Base-by-base conservation (phyloP, 345 rosid species). In the Dimocarpus longan region DNA sequence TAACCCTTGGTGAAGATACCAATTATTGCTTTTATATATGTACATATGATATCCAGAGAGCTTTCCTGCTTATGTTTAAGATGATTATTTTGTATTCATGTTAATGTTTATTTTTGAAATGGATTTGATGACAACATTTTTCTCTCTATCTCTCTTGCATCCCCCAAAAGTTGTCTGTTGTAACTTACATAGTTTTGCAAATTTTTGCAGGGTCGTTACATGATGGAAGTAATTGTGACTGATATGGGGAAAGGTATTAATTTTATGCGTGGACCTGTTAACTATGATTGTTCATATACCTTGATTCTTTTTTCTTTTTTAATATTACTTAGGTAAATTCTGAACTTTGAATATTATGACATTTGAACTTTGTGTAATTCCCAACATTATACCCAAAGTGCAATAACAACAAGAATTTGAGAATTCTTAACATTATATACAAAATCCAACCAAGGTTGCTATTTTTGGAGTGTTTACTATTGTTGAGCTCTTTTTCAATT, bases 191-290 rank as follows among this genome's bases (percentile, higher is more conserved):
- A 37, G 46, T 46, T 77, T 78, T 76, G 76, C 63, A 76, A 73
- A 74, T 75, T 48, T 82, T 39, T 66, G n/a, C 92, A 95, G 99
- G 95, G 90, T 54, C 81, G 85, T 79, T 91, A 74, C 79, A 48
- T 62, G 66, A 66, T 95, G 87, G 96, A 95, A 84, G 80, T 95
- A 78, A 75, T 85, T 26, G 93, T 93, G 84, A 84, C 90, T 70
- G 93, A 92, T 68, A 76, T 91, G 28, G 96, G 93, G 71, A 93
- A 85, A 82, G 97, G 99, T 95, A 83, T 13, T 68, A 56, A 60
- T 69, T 37, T 57, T 57, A 26, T 66, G 28, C 12, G 9, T 24
- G 15, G 28, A 16, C 76, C 66, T 79, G 37, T 75, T 44, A 70
- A 37, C 57, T 65, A 6, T 66, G 15, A 11, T 15, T 66, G 54